A percentile compares a stretch with the other conserved stretches of the same genome.
Conservation (phyloP, 2,329 filamentous ascomycete species). For the Aspergillus candidus region DNA sequence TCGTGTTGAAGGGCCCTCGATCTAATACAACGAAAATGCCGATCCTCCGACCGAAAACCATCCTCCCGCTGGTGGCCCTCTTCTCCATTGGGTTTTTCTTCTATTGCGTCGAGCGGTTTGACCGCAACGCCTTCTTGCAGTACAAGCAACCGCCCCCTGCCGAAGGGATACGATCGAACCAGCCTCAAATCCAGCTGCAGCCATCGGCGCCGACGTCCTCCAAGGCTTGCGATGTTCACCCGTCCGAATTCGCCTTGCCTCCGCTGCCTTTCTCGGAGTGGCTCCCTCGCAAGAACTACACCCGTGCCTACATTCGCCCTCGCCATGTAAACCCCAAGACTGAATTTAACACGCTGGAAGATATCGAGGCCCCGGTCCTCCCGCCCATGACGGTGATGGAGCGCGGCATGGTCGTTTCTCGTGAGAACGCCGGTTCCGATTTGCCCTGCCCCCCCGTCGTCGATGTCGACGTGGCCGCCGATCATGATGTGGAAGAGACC, state of each 20-base stretch:
- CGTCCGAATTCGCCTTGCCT: constrained; percentile 21
- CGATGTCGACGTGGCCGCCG: constrained; percentile 36
- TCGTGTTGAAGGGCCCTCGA: constrained; percentile 27
- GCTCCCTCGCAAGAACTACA: constrained; percentile 41
- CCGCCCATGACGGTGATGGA: constrained; percentile 34
- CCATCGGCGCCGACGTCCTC: constrained; percentile 10
- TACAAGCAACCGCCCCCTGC: constrained; percentile 32
- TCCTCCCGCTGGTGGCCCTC: constrained; percentile 34
- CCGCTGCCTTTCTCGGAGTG: constrained; percentile 37
- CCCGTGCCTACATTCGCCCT: constrained; percentile 38
- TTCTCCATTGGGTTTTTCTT: constrained; percentile 37
- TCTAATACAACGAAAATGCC: constrained; percentile 32
- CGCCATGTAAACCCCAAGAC: constrained; percentile 30
- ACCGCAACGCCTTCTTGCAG: constrained; percentile 30
- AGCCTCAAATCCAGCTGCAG: constrained; percentile 20
- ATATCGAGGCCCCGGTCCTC: constrained; percentile 33
- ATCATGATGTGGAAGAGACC: constrained; percentile 36
- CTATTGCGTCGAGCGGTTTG: constrained; percentile 36
- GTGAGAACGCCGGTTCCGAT: constrained; percentile 25
- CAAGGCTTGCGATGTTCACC: constrained; percentile 31
- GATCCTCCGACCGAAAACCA: constrained; percentile 34
- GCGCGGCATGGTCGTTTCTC: constrained; percentile 34
- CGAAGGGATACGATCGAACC: constrained; percentile 11
- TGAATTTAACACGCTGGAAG: constrained; percentile 35
- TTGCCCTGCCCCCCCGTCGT: constrained; percentile 36